phyloP scores from a whole-genome alignment of 148 eudicot genomes.

The Arctostaphylos glauca region DNA sequence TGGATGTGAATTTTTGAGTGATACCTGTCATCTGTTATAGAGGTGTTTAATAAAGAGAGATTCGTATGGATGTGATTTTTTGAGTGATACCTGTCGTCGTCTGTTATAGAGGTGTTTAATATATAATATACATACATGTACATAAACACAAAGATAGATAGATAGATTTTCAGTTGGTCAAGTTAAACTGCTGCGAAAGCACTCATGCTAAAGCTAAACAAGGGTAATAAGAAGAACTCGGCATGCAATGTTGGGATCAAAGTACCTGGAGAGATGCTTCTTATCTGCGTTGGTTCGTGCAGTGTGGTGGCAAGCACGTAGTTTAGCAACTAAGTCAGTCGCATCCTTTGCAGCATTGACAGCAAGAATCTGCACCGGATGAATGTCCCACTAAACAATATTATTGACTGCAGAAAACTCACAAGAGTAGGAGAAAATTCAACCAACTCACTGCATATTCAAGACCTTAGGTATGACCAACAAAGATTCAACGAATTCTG shows the following conservation, averaged over 20 bases:
- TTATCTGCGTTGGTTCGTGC: conserved; percentile 91
- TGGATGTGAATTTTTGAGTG: no score
- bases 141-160: no score
- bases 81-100: no score
- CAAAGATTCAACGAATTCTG: conserved; percentile 92
- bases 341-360: conserved; percentile 96
- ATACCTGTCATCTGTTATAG: no score
- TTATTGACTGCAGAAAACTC: background rate
- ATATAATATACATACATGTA: no score
- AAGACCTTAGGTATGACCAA: conserved; percentile 81
- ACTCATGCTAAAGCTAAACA: background rate
- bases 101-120: no score
- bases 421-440: background rate
- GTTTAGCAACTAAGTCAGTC: conserved; percentile 81
- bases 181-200: background rate
- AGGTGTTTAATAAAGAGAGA: no score
- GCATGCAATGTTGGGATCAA: background rate
- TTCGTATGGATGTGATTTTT: no score
- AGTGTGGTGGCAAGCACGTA: conserved; percentile 78
- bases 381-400: conserved; percentile 4
- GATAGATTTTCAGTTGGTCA: background rate
- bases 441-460: background rate
- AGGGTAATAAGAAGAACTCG: background rate
- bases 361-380: conserved; percentile 65
- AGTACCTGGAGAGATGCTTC: conserved; percentile 76